A percentile compares a stretch with the other conserved stretches of the same genome.
phyloP scores from a whole-genome alignment of 257 asterid genomes.

The Nicotiana tabacum region DNA sequence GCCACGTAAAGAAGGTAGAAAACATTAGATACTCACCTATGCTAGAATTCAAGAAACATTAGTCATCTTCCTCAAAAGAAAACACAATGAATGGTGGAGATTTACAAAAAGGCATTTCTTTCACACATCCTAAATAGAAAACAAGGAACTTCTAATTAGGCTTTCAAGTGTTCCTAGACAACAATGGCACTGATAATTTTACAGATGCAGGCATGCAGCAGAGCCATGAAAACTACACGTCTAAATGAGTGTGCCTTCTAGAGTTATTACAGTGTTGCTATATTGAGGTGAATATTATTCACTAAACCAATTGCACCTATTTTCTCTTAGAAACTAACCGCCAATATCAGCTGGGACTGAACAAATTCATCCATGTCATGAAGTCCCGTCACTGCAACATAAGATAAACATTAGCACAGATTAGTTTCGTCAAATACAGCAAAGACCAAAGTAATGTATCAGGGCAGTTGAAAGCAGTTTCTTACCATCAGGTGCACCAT shows the following conservation, averaged over 20 bases:
- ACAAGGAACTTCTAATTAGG: background rate
- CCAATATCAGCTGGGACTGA: conserved; percentile 95
- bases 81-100: background rate
- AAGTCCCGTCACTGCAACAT: conserved; percentile 82
- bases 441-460: background rate
- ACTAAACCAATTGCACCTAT: background rate
- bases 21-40: conserved; percentile 48
- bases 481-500: conserved; percentile 99
- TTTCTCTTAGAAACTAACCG: conserved; percentile 46
- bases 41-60: conserved; percentile 52
- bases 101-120: background rate
- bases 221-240: background rate
- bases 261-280: background rate
- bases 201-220: background rate
- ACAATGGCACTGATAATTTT: background rate
- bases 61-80: background rate
- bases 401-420: background rate
- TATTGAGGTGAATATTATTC: background rate
- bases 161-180: background rate
- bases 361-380: conserved; percentile 99
- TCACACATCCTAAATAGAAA: background rate
- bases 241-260: background rate
- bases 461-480: conserved; percentile 7
- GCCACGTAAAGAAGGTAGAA: background rate
- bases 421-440: background rate